Percentiles rank a stretch among this genome's conserved stretches.
Evolutionary conservation across 331 rosid genomes (phyloP).

Genomic region (Arachis monticola): DNA sequence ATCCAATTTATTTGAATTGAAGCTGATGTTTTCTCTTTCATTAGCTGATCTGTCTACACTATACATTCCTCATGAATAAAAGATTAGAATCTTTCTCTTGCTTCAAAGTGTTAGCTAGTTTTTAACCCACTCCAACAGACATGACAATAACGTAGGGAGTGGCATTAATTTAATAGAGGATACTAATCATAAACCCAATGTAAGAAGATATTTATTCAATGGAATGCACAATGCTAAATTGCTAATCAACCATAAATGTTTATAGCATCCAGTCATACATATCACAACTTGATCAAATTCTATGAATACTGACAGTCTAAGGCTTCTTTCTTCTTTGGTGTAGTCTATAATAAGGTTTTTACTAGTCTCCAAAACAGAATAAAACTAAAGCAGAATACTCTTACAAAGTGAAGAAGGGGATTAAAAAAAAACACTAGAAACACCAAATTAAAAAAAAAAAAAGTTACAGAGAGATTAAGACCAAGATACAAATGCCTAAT

Average conservation of each 20-base stretch:
- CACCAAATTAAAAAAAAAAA: not conserved
- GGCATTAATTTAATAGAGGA: not conserved
- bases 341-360: constrained; percentile 19
- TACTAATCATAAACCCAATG: not conserved
- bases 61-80: not conserved
- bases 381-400: constrained; percentile 24
- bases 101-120: not conserved
- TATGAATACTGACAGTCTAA: not conserved
- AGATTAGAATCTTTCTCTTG: not conserved
- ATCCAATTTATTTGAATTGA: not conserved
- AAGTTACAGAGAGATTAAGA: constrained; percentile 11
- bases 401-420: constrained; percentile 10
- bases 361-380: constrained; percentile 37
- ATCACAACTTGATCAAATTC: constrained; percentile 24
- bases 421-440: not conserved
- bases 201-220: not conserved
- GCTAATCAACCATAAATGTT: constrained; percentile 23
- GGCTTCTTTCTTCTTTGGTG: too few relatives aligned
- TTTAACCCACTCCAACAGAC: not conserved
- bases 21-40: not conserved
- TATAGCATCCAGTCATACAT: not conserved
- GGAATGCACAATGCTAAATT: constrained; percentile 7
- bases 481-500: constrained; percentile 40
- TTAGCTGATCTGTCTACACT: not conserved
- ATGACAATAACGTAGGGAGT: not conserved